These are phyloP conservation scores for Phialophora verrucosa DNA, from an alignment of 2,329 filamentous ascomycete genomes.

Conservation along the genomic window DNA sequence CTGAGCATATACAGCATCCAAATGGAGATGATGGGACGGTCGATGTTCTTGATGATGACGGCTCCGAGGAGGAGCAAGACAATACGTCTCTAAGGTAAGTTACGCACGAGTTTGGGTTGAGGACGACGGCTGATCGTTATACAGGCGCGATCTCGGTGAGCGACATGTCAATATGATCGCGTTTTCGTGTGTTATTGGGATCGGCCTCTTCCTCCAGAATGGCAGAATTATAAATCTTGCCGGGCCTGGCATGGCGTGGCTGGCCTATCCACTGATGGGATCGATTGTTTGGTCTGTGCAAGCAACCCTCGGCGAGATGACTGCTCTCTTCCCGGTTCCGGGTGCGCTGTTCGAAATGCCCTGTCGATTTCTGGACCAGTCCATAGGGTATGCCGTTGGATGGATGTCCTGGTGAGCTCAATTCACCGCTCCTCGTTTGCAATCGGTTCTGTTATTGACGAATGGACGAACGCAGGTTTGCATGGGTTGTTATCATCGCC, in stretches of 20 bases:
- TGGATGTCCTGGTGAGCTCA: slow-evolving; percentile 11
- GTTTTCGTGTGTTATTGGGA: slow-evolving; percentile 34
- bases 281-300: slow-evolving; percentile 51
- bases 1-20: slow-evolving; percentile 5
- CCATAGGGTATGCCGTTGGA: slow-evolving; percentile 15
- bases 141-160: slow-evolving; percentile 9
- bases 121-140: neutral
- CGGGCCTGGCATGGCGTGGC: slow-evolving; percentile 31
- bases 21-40: neutral
- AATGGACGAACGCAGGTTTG: slow-evolving; percentile 7
- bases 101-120: neutral
- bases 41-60: too few relatives aligned
- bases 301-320: slow-evolving; percentile 53
- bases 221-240: slow-evolving; percentile 31
- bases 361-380: slow-evolving; percentile 11
- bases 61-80: neutral
- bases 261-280: slow-evolving; percentile 50
- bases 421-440: neutral
- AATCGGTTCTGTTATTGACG: neutral
- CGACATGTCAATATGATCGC: slow-evolving; percentile 37
- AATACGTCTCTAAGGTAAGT: slow-evolving; percentile 11
- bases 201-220: slow-evolving; percentile 36
- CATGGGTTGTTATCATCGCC: slow-evolving; percentile 17
- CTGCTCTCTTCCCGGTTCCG: slow-evolving; percentile 14
- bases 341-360: slow-evolving; percentile 17